Evolutionary conservation across 2,329 filamentous ascomycete genomes (phyloP).

Genomic region (Microsporum ferrugineum): DNA sequence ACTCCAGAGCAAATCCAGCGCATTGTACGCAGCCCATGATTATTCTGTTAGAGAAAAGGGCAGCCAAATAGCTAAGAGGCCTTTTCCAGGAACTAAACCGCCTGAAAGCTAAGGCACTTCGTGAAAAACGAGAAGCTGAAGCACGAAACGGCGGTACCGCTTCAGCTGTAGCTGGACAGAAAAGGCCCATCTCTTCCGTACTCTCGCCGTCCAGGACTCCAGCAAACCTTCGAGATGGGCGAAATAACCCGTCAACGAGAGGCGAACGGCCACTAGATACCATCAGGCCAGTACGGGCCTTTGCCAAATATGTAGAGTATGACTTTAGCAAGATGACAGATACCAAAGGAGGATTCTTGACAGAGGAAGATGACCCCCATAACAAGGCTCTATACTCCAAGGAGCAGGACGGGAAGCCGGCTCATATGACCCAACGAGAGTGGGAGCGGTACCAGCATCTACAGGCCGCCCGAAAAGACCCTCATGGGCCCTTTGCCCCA

Average conservation of each 20-base stretch:
- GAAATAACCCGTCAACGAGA: slow-evolving; percentile 26
- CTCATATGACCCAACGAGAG: slow-evolving; percentile 78
- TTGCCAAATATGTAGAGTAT: slow-evolving; percentile 91
- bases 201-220: slow-evolving; percentile 36
- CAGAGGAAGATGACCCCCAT: slow-evolving; percentile 79
- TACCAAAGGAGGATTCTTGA: slow-evolving; percentile 90
- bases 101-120: slow-evolving; percentile 76
- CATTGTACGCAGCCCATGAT: slow-evolving; percentile 33
- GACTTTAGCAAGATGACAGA: slow-evolving; percentile 98
- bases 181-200: slow-evolving; percentile 58
- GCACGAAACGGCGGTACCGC: slow-evolving; percentile 26
- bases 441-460: slow-evolving; percentile 80
- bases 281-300: slow-evolving; percentile 72
- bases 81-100: slow-evolving; percentile 67
- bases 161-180: slow-evolving; percentile 51
- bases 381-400: slow-evolving; percentile 61
- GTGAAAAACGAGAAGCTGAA: slow-evolving; percentile 59
- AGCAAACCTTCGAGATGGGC: slow-evolving; percentile 58
- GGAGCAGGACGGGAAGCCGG: slow-evolving; percentile 55
- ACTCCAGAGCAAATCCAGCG: slow-evolving; percentile 51
- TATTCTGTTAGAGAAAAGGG: neutral
- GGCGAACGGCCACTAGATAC: slow-evolving; percentile 31
- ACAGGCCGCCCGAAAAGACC: slow-evolving; percentile 57
- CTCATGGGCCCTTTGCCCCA: slow-evolving; percentile 77
- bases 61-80: neutral